Base-by-base conservation (phyloP, 345 rosid species). In the Citropsis articulata region DNA sequence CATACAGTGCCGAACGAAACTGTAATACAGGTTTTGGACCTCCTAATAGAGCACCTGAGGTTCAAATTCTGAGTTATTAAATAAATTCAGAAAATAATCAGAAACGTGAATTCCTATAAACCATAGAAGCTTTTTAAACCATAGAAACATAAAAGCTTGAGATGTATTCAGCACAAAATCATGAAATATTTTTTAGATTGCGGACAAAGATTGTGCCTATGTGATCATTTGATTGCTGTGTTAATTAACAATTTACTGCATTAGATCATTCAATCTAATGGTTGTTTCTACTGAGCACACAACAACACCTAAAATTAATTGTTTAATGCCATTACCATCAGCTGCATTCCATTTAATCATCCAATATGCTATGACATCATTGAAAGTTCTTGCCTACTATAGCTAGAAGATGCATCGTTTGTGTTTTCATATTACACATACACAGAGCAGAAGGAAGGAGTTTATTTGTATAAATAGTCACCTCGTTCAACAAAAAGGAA, bases 401-500 rank as follows among this genome's bases (percentile, higher is more conserved):
- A 50, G 12, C 74, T 21, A 18, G 35, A 70, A 27, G 14, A 50
- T 27, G n/a, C 73, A 70, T 70, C 74, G 19, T 3, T 71, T 55
- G 6, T 30, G 61, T 48, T 33, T 30, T 1, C 35, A 28, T 8
- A 36, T 45, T 27, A 25, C 24, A 48, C n/a, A 25, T 69, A 42
- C 13, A 70, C 6, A 31, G 3, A 40, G 45, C 74, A 73, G 35
- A 71, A 48, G 21, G 67, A 50, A 61, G 63, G 75, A 45, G 31
- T 25, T 22, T 19, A 72, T 45, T 16, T 27, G 42, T n/a, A 21
- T 18, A 60, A 2, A 73, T 22, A 31, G 48, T 79, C 79, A 92
- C 99, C 94, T 90, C 87, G 62, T 91, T 81, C 83, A 92, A 83
- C 88, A 89, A 83, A 72, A 79, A 55, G 63, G 97, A 91, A 75